Conservation (phyloP, 2,329 filamentous ascomycete species). For the Colletotrichum orbiculare region DNA sequence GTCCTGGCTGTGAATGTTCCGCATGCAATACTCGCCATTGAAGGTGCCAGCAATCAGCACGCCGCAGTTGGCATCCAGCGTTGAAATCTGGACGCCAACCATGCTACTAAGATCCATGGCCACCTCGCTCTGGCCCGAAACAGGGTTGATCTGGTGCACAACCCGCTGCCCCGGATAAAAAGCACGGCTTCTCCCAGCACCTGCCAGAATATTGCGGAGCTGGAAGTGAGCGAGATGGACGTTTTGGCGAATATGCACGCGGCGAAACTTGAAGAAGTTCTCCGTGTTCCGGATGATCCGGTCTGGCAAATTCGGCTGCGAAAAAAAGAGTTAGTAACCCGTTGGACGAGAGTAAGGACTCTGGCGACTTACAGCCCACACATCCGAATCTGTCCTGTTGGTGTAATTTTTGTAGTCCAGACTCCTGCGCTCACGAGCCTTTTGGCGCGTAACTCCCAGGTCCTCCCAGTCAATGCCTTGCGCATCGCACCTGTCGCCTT, state of each 20-base stretch:
- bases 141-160: constrained; percentile 64
- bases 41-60: constrained; percentile 71
- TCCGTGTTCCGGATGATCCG: constrained; percentile 51
- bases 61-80: constrained; percentile 62
- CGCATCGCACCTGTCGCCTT: constrained; percentile 67
- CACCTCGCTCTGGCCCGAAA: constrained; percentile 56
- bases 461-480: constrained; percentile 69
- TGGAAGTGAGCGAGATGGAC: constrained; percentile 73
- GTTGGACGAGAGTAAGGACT: too few relatives aligned
- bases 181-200: constrained; percentile 63
- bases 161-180: constrained; percentile 66
- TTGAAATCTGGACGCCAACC: constrained; percentile 57
- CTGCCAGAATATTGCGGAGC: constrained; percentile 70
- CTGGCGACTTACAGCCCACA: constrained; percentile 57
- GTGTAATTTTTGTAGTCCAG: constrained; percentile 68
- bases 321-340: constrained; percentile 22
- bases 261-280: constrained; percentile 68
- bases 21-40: constrained; percentile 64
- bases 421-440: constrained; percentile 60
- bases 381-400: constrained; percentile 61
- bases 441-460: constrained; percentile 61
- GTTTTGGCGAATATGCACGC: constrained; percentile 65
- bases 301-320: constrained; percentile 42
- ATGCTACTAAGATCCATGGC: constrained; percentile 57
- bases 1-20: constrained; percentile 55